Percentiles rank a stretch among this genome's conserved stretches.
Conservation (phyloP, 2,329 filamentous ascomycete genomes). For the Aspergillus costaricaensis region DNA sequence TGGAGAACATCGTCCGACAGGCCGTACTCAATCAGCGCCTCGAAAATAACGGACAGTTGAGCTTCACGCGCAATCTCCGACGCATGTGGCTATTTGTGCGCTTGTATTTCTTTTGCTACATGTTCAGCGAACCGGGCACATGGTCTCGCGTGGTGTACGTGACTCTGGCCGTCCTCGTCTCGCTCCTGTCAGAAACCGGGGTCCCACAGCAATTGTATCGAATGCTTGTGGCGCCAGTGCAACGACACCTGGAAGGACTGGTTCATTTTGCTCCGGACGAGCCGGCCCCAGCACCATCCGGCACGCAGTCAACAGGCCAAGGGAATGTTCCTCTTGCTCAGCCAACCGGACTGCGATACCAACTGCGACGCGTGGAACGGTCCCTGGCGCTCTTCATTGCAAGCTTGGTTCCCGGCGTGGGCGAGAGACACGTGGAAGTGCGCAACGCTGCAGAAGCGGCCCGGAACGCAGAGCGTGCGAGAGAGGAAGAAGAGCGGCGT, state of each 20-base stretch:
- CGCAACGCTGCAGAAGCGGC: conserved; percentile 53
- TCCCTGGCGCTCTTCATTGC: conserved; percentile 64
- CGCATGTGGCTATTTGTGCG: conserved; percentile 61
- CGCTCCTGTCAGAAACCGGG: conserved; percentile 45
- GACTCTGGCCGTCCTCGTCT: conserved; percentile 37
- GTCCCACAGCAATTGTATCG: conserved; percentile 38
- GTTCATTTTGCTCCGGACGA: conserved; percentile 35
- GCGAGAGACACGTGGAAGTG: conserved; percentile 61
- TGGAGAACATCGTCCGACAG: conserved; percentile 38
- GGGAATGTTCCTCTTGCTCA: conserved; percentile 12
- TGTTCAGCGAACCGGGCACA: conserved; percentile 55
- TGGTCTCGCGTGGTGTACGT: conserved; percentile 48
- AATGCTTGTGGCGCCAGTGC: conserved; percentile 42
- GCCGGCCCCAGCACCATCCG: conserved; percentile 10
- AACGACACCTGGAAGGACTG: conserved; percentile 48
- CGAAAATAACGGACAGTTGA: conserved; percentile 30
- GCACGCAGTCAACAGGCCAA: conserved; percentile 8
- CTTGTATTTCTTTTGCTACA: conserved; percentile 60
- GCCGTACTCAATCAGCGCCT: conserved; percentile 33
- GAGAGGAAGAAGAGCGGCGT: conserved; percentile 28
- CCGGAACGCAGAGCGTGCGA: conserved; percentile 30
- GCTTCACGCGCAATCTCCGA: conserved; percentile 44
- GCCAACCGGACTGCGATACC: conserved; percentile 24
- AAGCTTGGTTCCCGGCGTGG: conserved; percentile 63
- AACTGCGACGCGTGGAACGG: conserved; percentile 54